Conservation (phyloP, 2,329 filamentous ascomycete genomes). For the Cryphonectria japonica region DNA sequence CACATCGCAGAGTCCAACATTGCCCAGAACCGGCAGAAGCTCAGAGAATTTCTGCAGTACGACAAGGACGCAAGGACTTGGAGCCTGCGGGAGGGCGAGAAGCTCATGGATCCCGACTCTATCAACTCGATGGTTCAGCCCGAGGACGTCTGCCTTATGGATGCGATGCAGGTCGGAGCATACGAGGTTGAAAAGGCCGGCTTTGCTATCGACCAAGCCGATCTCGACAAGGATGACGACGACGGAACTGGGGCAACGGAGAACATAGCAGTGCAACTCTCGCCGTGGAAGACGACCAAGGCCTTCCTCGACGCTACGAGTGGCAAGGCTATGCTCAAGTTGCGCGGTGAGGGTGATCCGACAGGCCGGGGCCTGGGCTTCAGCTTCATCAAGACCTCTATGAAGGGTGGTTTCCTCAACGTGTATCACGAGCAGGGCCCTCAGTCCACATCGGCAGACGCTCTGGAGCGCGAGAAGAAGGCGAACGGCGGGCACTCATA, state of each 20-base stretch:
- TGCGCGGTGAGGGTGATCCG: slow-evolving; percentile 93
- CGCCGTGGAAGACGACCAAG: slow-evolving; percentile 95
- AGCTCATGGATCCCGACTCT: slow-evolving; percentile 76
- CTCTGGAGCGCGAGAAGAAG: slow-evolving; percentile 83
- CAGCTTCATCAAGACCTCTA: slow-evolving; percentile 96
- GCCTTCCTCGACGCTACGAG: slow-evolving; percentile 93
- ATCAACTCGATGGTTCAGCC: slow-evolving; percentile 90
- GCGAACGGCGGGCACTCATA: slow-evolving; percentile 94
- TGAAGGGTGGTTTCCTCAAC: slow-evolving; percentile 95
- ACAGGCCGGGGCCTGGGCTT: slow-evolving; percentile 92
- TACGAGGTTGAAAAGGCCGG: slow-evolving; percentile 91
- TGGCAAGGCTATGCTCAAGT: slow-evolving; percentile 93
- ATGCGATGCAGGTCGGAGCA: slow-evolving; percentile 94
- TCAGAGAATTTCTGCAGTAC: slow-evolving; percentile 94
- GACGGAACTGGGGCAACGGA: slow-evolving; percentile 69
- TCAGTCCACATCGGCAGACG: slow-evolving; percentile 73
- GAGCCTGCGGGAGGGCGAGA: slow-evolving; percentile 74
- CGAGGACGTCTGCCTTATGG: slow-evolving; percentile 91
- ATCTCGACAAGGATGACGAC: slow-evolving; percentile 65
- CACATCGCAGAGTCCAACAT: slow-evolving; percentile 94
- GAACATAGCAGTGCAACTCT: slow-evolving; percentile 83
- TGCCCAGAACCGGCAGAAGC: slow-evolving; percentile 92
- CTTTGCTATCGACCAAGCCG: slow-evolving; percentile 69
- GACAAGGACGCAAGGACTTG: slow-evolving; percentile 87
- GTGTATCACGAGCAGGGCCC: slow-evolving; percentile 67